Evolutionary conservation across 2,329 filamentous ascomycete genomes (phyloP).

Genomic region (Incumbomyces delicatus): DNA sequence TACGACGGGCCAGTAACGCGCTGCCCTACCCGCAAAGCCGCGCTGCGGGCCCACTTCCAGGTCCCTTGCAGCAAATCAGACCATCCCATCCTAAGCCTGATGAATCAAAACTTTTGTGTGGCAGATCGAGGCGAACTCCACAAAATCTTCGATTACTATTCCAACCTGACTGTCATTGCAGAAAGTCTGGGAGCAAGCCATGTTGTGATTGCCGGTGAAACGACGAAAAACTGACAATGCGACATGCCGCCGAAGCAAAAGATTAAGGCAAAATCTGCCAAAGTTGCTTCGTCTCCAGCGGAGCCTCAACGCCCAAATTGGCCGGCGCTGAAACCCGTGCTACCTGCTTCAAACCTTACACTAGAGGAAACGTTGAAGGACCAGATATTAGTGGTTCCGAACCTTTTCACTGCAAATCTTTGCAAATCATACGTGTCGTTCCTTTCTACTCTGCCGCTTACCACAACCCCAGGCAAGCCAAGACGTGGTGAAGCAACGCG

Average conservation of each 20-base stretch:
- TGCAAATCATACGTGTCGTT: slow-evolving; percentile 70
- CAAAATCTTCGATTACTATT: background rate
- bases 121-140: too few relatives aligned
- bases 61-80: too few relatives aligned
- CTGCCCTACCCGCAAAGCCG: background rate
- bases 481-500: slow-evolving; percentile 72
- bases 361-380: slow-evolving; percentile 48
- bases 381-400: slow-evolving; percentile 64
- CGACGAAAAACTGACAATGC: too few relatives aligned
- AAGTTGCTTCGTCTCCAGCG: slow-evolving; percentile 9
- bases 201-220: too few relatives aligned
- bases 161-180: background rate
- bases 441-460: slow-evolving; percentile 58
- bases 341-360: slow-evolving; percentile 55
- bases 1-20: background rate
- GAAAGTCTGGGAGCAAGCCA: too few relatives aligned
- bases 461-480: slow-evolving; percentile 67
- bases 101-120: too few relatives aligned
- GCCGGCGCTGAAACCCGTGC: slow-evolving; percentile 60
- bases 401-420: slow-evolving; percentile 64
- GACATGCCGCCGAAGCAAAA: slow-evolving; percentile 21
- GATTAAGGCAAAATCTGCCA: slow-evolving; percentile 18
- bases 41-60: too few relatives aligned
- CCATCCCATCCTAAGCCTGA: too few relatives aligned
- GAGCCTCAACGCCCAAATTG: slow-evolving; percentile 43